These are phyloP conservation scores for Daucus carota DNA, from an alignment of 129 eudicot genomes.

Conservation along the genomic window DH1_v3.0 NC_030387.2:14584501-14585000, in stretches of 20 bases:
- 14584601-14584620: constrained; percentile 82
- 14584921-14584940: neutral
- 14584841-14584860: neutral
- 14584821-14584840: neutral
- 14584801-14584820: neutral
- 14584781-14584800: too few relatives aligned
- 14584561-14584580: constrained; percentile 88
- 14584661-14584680: too few relatives aligned
- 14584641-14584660: constrained; percentile 6
- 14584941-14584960: neutral
- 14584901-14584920: constrained; percentile 3
- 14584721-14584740: too few relatives aligned
- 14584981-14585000: neutral
- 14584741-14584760: too few relatives aligned
- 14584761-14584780: too few relatives aligned
- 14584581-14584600: constrained; percentile 74
- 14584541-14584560: constrained; percentile 99
- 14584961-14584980: neutral
- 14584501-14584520: constrained; percentile 10
- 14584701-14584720: too few relatives aligned
- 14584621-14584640: constrained; percentile 19
- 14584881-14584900: neutral
- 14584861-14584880: constrained; percentile 3
- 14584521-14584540: constrained; percentile 37
- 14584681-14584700: too few relatives aligned